Base-by-base conservation (phyloP, 495 filamentous ascomycete genomes). In the Penicillium bialowiezense region DNA sequence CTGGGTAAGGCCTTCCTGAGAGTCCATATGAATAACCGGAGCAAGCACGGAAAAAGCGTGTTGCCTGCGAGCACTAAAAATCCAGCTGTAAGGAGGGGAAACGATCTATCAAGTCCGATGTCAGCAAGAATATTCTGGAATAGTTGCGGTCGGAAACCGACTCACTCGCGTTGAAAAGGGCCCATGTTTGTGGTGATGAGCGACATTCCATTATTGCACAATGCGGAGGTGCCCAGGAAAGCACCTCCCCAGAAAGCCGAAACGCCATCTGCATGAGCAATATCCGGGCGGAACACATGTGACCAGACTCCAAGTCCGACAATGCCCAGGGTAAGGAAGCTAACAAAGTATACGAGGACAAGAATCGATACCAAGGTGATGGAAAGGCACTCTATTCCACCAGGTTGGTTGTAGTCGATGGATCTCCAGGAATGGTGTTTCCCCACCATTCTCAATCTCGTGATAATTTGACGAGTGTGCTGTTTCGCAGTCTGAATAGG, bases 201-300 rank as follows among this genome's bases (percentile, higher is more conserved):
- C 15, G 81, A 82, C 89, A 96, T 91, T 12, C 90, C 90, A n/a
- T 78, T 84, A 61, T 93, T 95, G 46, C 84, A 88, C 61, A 96
- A 92, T 6, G 88, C 87, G 41, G 85, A 89, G 14, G 66, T 62
- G 10, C 65, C 70, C 26, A 73, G 68, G 21, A 74, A 75, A 1
- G 64, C 59, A 0, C 71, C 71, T 3, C 65, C 63, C 67, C 66
- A 74, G 41, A 77, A 85, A n/a, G 87, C 80, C 44, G 84, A 79
- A 32, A 87, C 70, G 5, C 81, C 86, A 63, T 93, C 90, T 26
- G 60, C 67, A 10, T 67, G 64, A 1, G 88, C 69, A 24, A 80
- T 63, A 39, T 76, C 71, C n/a, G 82, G 70, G 21, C 73, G 70
- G 49, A 85, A 75, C 40, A 72, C 67, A 9, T 80, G 73, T 21